Evolutionary conservation across 1,284 basidiomycete genomes (phyloP), one percentile per base, ranked within the genome.

Genomic region (Malassezia furfur): DNA sequence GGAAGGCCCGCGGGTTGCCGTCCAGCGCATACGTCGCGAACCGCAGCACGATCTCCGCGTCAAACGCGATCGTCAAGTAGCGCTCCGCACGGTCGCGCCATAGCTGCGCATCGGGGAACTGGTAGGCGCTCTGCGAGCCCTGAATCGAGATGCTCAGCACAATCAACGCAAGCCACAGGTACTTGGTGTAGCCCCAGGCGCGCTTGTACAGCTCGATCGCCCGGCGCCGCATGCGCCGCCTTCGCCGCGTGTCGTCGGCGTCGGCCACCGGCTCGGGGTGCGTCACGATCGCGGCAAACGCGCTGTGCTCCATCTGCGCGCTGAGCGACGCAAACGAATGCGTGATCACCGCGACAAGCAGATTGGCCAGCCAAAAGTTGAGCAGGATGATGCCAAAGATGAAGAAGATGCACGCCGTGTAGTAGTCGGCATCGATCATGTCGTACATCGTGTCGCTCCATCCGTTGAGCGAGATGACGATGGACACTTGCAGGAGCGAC

Each of bases 271-370:
- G 43, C 15, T 28, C 19, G 6, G 25, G 11, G 12, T 10, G 32
- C 25, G 50, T 37, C 11, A 7, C 40, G 17, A 31, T 32, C 11
- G 51, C 82, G 37, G 88, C 89, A 52, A 96, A 98, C 0, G 93
- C 93, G 74, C 88, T 91, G 74, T 85, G 86, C 74, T 87, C 84
- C 1, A 91, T 96, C 65, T 88, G 84, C 6, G 84, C 82, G 19
- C 89, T 81, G 60, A 96, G 93, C 14, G 86, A 87, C 22, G 84
- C 85, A 75, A 98, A 98, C 0, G 88, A 90, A 74, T 91, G 89
- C 40, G 91, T 91, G 65, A 96, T 94, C 40, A 96, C 91, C 30
- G 91, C 93, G 57, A 96, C 89, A 74, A 96, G 88, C 57, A 94
- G 77, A 74, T 94, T 93, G 79, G 93, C 86, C 54, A 96, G 62